phyloP scores from a whole-genome alignment of 176 grass and related monocot genomes.

The Zea luxurians region DNA sequence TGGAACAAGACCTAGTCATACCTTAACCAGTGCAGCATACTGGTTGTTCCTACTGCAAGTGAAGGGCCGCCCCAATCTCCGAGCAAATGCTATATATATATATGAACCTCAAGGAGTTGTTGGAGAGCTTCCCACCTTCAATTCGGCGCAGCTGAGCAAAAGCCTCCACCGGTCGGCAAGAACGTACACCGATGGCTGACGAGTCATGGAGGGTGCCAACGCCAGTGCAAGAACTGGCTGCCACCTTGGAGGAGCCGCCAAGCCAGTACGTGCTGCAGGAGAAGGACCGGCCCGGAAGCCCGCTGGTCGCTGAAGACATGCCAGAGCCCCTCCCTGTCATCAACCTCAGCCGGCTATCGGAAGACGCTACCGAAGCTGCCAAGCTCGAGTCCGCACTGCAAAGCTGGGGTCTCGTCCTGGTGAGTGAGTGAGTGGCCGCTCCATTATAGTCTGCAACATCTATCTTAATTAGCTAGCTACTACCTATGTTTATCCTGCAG shows the following conservation, averaged over 20 bases:
- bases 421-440: background rate
- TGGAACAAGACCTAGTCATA: too few relatives aligned
- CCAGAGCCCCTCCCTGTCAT: conserved; percentile 26
- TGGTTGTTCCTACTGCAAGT: too few relatives aligned
- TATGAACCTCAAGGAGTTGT: too few relatives aligned
- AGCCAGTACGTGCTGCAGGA: conserved; percentile 35
- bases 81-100: too few relatives aligned
- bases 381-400: conserved; percentile 41
- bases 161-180: too few relatives aligned
- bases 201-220: background rate
- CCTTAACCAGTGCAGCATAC: too few relatives aligned
- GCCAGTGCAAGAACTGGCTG: conserved; percentile 44
- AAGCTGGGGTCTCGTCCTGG: conserved; percentile 49
- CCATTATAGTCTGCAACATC: background rate
- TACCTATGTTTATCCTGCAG: too few relatives aligned
- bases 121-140: too few relatives aligned
- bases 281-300: background rate
- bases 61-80: too few relatives aligned
- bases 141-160: too few relatives aligned
- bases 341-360: conserved; percentile 17
- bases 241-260: conserved; percentile 34
- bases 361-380: conserved; percentile 10
- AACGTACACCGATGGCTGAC: conserved; percentile 1
- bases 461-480: background rate
- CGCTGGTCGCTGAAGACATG: background rate